Base-by-base conservation (phyloP, 176 grass and related monocot species). In the Phoenix roebelenii region DNA sequence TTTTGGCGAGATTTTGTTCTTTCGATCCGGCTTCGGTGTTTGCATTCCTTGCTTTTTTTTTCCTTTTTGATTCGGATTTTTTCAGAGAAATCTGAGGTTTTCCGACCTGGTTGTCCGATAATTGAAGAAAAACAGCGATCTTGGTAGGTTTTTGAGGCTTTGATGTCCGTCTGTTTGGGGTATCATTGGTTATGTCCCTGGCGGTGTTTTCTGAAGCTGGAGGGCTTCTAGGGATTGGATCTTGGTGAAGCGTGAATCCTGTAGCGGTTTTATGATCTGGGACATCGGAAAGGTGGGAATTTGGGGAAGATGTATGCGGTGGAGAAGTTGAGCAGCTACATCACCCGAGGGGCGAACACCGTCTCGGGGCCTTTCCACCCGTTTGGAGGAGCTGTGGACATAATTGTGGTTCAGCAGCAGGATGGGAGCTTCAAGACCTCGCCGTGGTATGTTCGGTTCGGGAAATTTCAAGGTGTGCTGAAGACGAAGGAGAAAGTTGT, bases 361-460 rank as follows among this genome's bases (percentile, higher is more conserved):
- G 79, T 90, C 25, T 89, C 91, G 0, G 74, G 83, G 4, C 77
- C 91, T 18, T 82, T 96, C 54, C 91, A 96, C 66, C 91, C 91
- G 16, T 90, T 96, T 65, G 91, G 91, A 7, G 91, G 92, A 18
- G 92, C 83, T 0, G 69, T 96, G 1, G 91, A 96, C 75, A 73
- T 96, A 19, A 74, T 96, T 16, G 92, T 90, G 3, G 92, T 96
- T 58, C 86, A 96, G 77, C 92, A 96, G 76, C 83, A 60, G 66
- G 92, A 96, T 39, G 92, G 92, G 32, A 77, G 77, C 50, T 96
- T 88, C 87, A 90, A 87, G 77, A 90, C 83, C 80, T 96, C 86
- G 2, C 92, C 86, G 1, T 96, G 92, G 92, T 96, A 96, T 2
- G 86, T 96, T 52, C 77, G 80, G 7, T 96, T 96, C 32, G 92